These are phyloP conservation scores for Globisporangium barbulae DNA, from an alignment of 352 stramenopile species.

Conservation along the genomic window DNA sequence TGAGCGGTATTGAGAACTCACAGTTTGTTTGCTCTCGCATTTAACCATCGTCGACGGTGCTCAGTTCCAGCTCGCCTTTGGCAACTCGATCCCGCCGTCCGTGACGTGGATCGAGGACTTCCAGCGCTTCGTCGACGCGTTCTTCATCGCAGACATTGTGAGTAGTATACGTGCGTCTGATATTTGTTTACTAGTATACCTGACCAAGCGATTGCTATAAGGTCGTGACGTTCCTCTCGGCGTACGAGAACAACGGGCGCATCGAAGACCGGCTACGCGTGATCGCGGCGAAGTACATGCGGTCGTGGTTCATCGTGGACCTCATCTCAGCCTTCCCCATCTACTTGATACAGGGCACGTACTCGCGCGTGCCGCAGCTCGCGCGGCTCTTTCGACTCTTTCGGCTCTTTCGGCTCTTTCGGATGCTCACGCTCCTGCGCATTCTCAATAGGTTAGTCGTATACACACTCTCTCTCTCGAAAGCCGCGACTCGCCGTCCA, in stretches of 20 bases:
- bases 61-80: slow-evolving; percentile 76
- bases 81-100: slow-evolving; percentile 17
- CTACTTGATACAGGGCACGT: slow-evolving; percentile 59
- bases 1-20: neutral
- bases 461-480: neutral
- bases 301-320: slow-evolving; percentile 73
- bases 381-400: slow-evolving; percentile 59
- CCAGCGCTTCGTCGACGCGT: slow-evolving; percentile 55
- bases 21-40: neutral
- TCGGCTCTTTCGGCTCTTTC: slow-evolving; percentile 58
- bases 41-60: neutral
- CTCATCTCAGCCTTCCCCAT: slow-evolving; percentile 74
- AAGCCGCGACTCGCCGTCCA: neutral
- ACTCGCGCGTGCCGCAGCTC: slow-evolving; percentile 60
- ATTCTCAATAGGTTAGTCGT: slow-evolving; percentile 40
- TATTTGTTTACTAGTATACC: neutral
- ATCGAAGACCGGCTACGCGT: slow-evolving; percentile 43
- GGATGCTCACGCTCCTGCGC: slow-evolving; percentile 60
- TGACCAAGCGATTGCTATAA: slow-evolving; percentile 10
- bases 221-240: slow-evolving; percentile 71
- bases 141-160: slow-evolving; percentile 78
- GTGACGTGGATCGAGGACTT: slow-evolving; percentile 40
- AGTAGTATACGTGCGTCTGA: slow-evolving; percentile 5
- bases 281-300: slow-evolving; percentile 59
- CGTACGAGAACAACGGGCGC: slow-evolving; percentile 54